Evolutionary conservation across 495 filamentous ascomycete genomes (phyloP).

Genomic region (Ramalina intermedia): DNA sequence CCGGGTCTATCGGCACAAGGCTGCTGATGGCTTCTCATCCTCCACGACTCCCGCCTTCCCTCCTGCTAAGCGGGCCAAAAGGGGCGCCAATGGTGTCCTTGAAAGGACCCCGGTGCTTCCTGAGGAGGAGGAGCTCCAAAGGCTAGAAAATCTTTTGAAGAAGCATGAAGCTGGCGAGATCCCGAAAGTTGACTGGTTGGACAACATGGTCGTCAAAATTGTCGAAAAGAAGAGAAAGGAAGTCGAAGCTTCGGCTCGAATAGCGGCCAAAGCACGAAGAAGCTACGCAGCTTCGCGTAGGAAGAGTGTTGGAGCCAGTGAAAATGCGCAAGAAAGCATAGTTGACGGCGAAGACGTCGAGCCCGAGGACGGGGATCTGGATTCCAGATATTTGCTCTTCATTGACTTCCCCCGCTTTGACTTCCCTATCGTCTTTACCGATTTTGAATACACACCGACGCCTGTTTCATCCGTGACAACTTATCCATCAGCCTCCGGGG

Average conservation of each 20-base stretch:
- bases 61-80: conserved; percentile 26
- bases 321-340: conserved; percentile 19
- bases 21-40: conserved; percentile 73
- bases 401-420: conserved; percentile 92
- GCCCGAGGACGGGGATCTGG: conserved; percentile 26
- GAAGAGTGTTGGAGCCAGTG: conserved; percentile 17
- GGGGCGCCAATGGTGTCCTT: conserved; percentile 30
- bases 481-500: conserved; percentile 45
- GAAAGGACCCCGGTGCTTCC: conserved; percentile 31
- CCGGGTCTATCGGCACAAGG: conserved; percentile 61
- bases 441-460: conserved; percentile 79
- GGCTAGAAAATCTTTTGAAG: conserved; percentile 79
- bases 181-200: conserved; percentile 81
- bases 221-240: conserved; percentile 60
- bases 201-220: conserved; percentile 78
- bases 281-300: conserved; percentile 12
- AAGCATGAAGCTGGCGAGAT: conserved; percentile 98
- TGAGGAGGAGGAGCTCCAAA: conserved; percentile 62
- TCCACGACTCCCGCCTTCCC: conserved; percentile 62
- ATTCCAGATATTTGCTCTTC: conserved; percentile 53
- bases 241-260: conserved; percentile 30
- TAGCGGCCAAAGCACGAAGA: conserved; percentile 15
- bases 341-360: conserved; percentile 15
- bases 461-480: conserved; percentile 58
- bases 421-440: conserved; percentile 88